Conservation (phyloP, 2,329 filamentous ascomycete species). For the Aspergillus luchuensis region DNA sequence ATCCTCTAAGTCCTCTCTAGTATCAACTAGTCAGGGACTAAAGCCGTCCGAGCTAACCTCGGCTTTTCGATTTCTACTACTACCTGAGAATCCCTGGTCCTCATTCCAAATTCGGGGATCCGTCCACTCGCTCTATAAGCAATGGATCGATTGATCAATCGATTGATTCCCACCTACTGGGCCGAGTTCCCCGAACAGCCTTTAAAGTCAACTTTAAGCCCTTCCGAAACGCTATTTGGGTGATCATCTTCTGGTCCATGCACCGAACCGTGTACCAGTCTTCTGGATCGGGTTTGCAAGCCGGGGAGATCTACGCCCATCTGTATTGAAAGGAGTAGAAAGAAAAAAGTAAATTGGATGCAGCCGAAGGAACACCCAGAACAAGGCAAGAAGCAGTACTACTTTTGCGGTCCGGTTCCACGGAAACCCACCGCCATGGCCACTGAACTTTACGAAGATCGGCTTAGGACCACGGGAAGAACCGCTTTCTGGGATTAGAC, state of each 20-base stretch:
- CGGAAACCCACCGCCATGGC: constrained; percentile 1
- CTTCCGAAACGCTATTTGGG: constrained; percentile 10
- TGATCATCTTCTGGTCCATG: constrained; percentile 10
- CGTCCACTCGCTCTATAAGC: background rate
- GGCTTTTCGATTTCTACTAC: background rate
- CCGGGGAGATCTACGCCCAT: background rate
- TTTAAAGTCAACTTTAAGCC: constrained; percentile 8
- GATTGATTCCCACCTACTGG: background rate
- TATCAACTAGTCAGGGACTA: background rate
- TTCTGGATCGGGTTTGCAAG: constrained; percentile 1
- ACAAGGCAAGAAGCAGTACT: background rate
- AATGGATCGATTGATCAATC: background rate
- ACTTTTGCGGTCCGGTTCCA: background rate
- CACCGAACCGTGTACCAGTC: constrained; percentile 2
- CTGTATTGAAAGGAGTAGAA: background rate
- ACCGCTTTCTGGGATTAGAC: constrained; percentile 11
- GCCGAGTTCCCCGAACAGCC: constrained; percentile 3
- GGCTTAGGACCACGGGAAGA: constrained; percentile 7
- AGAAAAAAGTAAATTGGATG: background rate
- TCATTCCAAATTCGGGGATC: constrained; percentile 5
- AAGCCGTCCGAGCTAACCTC: background rate
- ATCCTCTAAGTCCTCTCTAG: background rate
- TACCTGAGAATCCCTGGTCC: background rate
- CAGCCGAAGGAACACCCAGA: background rate
- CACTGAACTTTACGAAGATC: background rate